Evolutionary conservation across 768 basidiomycete genomes (phyloP).

Genomic region (Tylopilus cervinicoccineus): DNA sequence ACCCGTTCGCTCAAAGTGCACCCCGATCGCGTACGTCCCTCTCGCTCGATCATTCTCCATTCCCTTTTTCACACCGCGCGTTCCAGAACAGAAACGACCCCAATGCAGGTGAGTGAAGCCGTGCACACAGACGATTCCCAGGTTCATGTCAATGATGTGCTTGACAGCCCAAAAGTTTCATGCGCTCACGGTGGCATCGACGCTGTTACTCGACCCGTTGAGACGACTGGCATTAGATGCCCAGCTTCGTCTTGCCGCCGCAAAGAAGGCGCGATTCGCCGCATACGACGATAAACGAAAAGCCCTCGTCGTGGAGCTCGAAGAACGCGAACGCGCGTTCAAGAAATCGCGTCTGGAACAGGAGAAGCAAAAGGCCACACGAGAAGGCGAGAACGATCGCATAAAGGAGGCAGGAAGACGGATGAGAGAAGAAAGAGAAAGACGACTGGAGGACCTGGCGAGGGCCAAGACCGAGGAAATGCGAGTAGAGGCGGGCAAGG

Average conservation of each 20-base stretch:
- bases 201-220: constrained; percentile 76
- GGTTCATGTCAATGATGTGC: not conserved
- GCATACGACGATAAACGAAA: constrained; percentile 71
- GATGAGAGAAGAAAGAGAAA: constrained; percentile 64
- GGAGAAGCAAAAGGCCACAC: constrained; percentile 49
- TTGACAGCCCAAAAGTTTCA: constrained; percentile 71
- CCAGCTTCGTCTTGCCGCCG: constrained; percentile 66
- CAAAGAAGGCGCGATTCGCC: constrained; percentile 66
- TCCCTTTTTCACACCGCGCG: constrained; percentile 7
- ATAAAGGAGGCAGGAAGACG: constrained; percentile 73
- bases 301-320: constrained; percentile 70
- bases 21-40: constrained; percentile 68
- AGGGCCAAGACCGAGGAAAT: constrained; percentile 26
- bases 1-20: constrained; percentile 81
- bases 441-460: constrained; percentile 44
- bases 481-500: constrained; percentile 28
- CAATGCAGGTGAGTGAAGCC: constrained; percentile 52
- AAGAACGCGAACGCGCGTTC: constrained; percentile 71
- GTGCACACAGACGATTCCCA: not conserved
- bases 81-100: constrained; percentile 74
- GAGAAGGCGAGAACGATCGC: constrained; percentile 60
- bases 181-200: constrained; percentile 77
- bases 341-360: constrained; percentile 69
- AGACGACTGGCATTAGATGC: constrained; percentile 77
- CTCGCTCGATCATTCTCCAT: constrained; percentile 9